A percentile compares a stretch with the other conserved stretches of the same genome.
These are phyloP conservation scores for Pedinophyceae sp. DNA, from an alignment of 139 green algal species.

Conservation along the genomic window DNA sequence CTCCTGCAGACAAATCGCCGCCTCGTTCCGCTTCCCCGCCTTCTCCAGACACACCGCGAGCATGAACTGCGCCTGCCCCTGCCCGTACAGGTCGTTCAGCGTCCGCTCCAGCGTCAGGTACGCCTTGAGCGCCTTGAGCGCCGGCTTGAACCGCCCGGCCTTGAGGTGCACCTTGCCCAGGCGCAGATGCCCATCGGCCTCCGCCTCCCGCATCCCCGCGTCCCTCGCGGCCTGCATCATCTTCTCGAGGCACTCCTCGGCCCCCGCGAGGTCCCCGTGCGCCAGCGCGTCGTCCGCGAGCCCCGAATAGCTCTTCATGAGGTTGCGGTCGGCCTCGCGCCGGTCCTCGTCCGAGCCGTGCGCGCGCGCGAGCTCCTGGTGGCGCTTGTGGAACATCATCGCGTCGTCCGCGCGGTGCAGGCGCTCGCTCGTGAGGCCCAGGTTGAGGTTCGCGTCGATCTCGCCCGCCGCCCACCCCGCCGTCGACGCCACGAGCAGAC, in stretches of 20 bases:
- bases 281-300: neutral
- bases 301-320: neutral
- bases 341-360: neutral
- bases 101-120: too few species aligned
- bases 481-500: conserved; percentile 1
- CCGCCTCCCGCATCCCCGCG: neutral
- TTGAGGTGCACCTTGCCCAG: too few species aligned
- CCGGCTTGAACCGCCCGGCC: too few species aligned
- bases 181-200: neutral
- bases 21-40: too few species aligned
- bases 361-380: conserved; percentile 2
- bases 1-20: too few species aligned
- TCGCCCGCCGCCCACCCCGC: neutral
- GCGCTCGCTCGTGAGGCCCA: neutral
- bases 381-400: conserved; percentile 2
- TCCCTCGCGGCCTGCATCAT: neutral
- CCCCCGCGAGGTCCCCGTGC: neutral
- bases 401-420: neutral
- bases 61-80: too few species aligned
- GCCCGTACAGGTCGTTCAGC: too few species aligned
- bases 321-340: neutral
- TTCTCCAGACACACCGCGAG: too few species aligned
- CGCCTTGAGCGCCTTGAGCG: too few species aligned
- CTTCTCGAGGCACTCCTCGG: conserved; percentile 1
- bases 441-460: conserved; percentile 5